Base-by-base conservation (phyloP, 2,329 filamentous ascomycete species). In the Monosporascus sp. region DNA sequence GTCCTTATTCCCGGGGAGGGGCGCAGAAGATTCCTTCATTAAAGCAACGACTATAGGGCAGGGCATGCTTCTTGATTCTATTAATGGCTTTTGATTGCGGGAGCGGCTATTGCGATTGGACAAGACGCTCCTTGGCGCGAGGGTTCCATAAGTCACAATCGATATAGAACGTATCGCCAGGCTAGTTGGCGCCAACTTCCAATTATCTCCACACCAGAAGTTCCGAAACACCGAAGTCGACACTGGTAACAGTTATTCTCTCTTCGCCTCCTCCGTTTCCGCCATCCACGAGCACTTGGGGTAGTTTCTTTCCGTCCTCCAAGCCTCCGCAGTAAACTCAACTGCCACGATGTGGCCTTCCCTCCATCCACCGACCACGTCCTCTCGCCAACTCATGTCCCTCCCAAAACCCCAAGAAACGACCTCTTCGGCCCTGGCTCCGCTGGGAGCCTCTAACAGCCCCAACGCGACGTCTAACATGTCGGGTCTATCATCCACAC, bases 391-490 rank as follows among this genome's bases (percentile, higher is more conserved):
- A 0, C 43, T 48, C 1, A 66, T 54, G 18, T 62, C 60, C 2
- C 72, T 69, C 1, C 70, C 75, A 37, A 71, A 66, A 1, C 65
- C 55, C 77, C 77, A 81, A 1, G 65, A 61, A 5, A 80, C 53
- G 3, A 73, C 57, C 0, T 68, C 66, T 55, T 81, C 77, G 0
- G 74, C 77, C 20, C 77, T 67, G 1, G 77, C 72, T 0, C 78
- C 77, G 37, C 74, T 70, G 0, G 69, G 67, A 0, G 73, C 63
- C n/a, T 73, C 64, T 2, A 81, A 50, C 4, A 80, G 53, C 0
- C 77, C 78, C 3, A 78, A 56, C 0, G 75, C 72, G 1, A 81
- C 52, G 45, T 79, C 74, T 1, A 78, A 63, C 7, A 74, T 55
- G 0, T 72, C 65, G 0, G 71, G 66, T 2, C 73, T 63, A 4